phyloP scores from a whole-genome alignment of 129 eudicot genomes.

The Ambrosia artemisiifolia region DNA sequence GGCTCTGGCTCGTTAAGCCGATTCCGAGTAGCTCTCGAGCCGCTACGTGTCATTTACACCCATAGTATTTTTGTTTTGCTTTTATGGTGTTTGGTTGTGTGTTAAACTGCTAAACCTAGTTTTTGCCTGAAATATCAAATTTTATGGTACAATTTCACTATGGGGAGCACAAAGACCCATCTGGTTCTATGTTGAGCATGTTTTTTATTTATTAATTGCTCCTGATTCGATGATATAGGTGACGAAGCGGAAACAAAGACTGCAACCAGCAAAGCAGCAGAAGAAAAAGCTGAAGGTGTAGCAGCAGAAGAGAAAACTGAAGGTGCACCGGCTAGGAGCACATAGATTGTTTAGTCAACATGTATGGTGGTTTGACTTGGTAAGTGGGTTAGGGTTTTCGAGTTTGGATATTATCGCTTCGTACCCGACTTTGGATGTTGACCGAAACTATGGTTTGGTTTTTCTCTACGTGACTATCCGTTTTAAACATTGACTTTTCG shows the following conservation, averaged over 20 bases:
- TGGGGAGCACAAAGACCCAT: no score
- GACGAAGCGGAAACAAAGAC: slow-evolving; percentile 47
- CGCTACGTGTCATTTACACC: no score
- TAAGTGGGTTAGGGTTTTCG: slow-evolving; percentile 10
- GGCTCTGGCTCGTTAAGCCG: no score
- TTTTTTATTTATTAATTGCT: neutral
- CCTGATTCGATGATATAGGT: slow-evolving; percentile 22
- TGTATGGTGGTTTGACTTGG: slow-evolving; percentile 23
- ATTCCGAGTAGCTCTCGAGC: no score
- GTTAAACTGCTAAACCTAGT: no score
- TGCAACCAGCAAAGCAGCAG: slow-evolving; percentile 29
- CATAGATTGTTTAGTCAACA: slow-evolving; percentile 22
- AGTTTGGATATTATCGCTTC: slow-evolving; percentile 15
- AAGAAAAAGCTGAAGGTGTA: neutral
- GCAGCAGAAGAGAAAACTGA: slow-evolving; percentile 11
- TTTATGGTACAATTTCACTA: no score
- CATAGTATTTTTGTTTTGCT: neutral
- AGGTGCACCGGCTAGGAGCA: slow-evolving; percentile 31
- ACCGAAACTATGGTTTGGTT: slow-evolving; percentile 10
- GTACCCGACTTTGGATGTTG: slow-evolving; percentile 27
- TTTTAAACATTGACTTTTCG: slow-evolving; percentile 31
- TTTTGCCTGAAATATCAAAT: no score
- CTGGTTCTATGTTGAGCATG: neutral
- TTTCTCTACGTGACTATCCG: slow-evolving; percentile 15
- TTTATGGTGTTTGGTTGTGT: no score